Evolutionary conservation across 345 rosid species (phyloP).

Genomic region (Nephelium lappaceum): DNA sequence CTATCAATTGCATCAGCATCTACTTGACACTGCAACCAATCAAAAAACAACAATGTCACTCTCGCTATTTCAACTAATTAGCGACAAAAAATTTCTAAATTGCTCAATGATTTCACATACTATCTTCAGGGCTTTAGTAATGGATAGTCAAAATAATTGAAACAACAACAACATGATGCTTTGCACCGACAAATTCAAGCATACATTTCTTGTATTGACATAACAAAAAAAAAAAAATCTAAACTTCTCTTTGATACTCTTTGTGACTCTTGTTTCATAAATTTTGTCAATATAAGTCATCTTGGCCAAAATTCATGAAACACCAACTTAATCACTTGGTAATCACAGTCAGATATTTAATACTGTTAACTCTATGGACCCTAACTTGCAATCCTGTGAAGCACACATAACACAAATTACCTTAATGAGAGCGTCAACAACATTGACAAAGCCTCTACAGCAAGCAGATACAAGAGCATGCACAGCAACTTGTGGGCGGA

Average conservation of each 20-base stretch:
- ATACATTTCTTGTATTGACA: too few relatives aligned
- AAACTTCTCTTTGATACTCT: too few relatives aligned
- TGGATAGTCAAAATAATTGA: not conserved
- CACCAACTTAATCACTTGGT: not conserved
- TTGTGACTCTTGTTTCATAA: too few relatives aligned
- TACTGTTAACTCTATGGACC: not conserved
- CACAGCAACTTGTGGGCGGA: constrained; percentile 48
- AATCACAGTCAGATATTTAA: not conserved
- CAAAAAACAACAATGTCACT: constrained; percentile 7
- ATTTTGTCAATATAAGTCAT: too few relatives aligned
- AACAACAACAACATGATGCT: not conserved
- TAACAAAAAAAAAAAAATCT: too few relatives aligned
- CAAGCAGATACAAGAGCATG: constrained; percentile 62
- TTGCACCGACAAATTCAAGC: not conserved
- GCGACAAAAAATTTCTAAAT: not conserved
- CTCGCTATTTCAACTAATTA: not conserved
- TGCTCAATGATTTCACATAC: not conserved
- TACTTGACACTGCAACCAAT: constrained; percentile 47
- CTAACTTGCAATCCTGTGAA: not conserved
- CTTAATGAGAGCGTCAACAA: constrained; percentile 51
- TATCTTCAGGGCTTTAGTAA: not conserved
- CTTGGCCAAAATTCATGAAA: too few relatives aligned
- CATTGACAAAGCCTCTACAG: constrained; percentile 59
- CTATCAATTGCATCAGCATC: constrained; percentile 50
- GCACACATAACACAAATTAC: constrained; percentile 25